Evolutionary conservation across 2,329 filamentous ascomycete species (phyloP), one percentile per base, ranked within the genome.

Genomic region (Aspergillus brasiliensis): DNA sequence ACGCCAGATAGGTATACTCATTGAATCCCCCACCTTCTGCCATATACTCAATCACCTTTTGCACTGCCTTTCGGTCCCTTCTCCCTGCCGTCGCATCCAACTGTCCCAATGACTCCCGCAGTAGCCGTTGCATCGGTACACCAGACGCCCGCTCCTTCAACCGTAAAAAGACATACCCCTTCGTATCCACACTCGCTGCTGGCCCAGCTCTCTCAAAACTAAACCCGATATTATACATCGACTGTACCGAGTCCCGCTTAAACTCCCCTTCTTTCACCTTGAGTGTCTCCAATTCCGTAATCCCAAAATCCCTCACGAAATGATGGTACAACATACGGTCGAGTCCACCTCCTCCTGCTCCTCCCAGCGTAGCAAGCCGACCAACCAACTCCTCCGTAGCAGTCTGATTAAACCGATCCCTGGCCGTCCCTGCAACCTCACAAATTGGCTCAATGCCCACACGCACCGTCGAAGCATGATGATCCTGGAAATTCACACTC

Each of bases 1-100:
- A 56, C 10, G 40, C 54, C 21, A 56, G 28, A 27, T 44, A 56
- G n/a, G n/a, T 56, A 19, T 34, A 56, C 25, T 48, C 42, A 17
- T 47, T 56, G 54, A 47, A 56, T n/a, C 31, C 28, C 19, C 21
- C 21, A 13, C 42, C 31, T 23, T 23, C 42, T 13, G 34, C 42
- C 42, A 56, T 49, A n/a, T 56, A 49, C 5, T 44, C 51, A 5
- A 54, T 23, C 21, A 42, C 37, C 37, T n/a, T 15, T 6, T 38
- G 51, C 11, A 17, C 37, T 13, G 51, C 34, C 19, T 25, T 23
- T n/a, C 8, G 15, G 17, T 42, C 38, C 8, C 37, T 37, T 19
- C 15, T 10, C n/a, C 11, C 31, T 19, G 31, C 17, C 6, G 21
- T 37, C 31, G 11, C 51, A 40, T 40, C 15, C 15, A 53, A n/a